Percentiles rank a stretch among this genome's conserved stretches.
phyloP scores from a whole-genome alignment of 768 basidiomycete species.

The Termitomyces sp. region DNA sequence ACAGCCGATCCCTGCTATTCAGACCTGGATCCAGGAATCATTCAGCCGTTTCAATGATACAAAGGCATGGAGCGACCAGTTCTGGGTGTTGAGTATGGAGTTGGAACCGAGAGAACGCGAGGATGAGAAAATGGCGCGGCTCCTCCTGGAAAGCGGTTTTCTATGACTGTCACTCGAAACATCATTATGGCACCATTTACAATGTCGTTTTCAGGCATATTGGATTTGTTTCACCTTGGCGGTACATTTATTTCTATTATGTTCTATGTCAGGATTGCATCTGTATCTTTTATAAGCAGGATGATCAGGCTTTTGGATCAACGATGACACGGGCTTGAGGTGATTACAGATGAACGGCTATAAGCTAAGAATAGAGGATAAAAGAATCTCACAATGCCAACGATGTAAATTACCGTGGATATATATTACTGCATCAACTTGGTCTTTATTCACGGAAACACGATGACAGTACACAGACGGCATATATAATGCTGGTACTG shows the following conservation, averaged over 20 bases:
- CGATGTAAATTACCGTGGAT: neutral
- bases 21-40: constrained; percentile 73
- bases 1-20: constrained; percentile 56
- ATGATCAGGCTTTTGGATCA: neutral
- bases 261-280: neutral
- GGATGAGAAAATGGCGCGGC: constrained; percentile 92
- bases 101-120: constrained; percentile 92
- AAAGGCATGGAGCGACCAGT: constrained; percentile 63
- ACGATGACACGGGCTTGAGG: neutral
- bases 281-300: neutral
- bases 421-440: neutral
- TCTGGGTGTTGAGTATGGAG: constrained; percentile 82
- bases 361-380: neutral
- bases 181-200: neutral
- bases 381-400: no score
- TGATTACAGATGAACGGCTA: neutral
- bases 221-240: neutral
- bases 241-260: neutral
- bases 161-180: constrained; percentile 32
- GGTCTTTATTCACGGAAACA: neutral
- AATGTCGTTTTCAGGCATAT: no score
- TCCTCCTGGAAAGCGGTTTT: constrained; percentile 86
- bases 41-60: constrained; percentile 67
- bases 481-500: neutral
- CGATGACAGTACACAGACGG: neutral